Percentiles rank a stretch among this genome's conserved stretches.
phyloP scores from a whole-genome alignment of 257 asterid genomes.

The Pogostemon cablin region DNA sequence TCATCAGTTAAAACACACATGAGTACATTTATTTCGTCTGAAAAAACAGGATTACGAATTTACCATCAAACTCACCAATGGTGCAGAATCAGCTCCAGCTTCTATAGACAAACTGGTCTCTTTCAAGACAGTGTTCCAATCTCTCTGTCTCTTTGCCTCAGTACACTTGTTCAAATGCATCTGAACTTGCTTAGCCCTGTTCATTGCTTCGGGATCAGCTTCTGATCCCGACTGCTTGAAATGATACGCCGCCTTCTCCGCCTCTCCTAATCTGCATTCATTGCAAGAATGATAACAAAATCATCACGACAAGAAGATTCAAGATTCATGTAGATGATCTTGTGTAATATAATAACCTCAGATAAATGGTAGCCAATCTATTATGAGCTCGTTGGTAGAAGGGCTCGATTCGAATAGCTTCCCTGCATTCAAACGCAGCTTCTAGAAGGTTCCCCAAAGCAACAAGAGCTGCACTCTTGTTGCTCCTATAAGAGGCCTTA shows the following conservation, averaged over 20 bases:
- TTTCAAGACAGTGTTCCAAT: constrained; percentile 59
- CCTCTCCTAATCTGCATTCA: constrained; percentile 67
- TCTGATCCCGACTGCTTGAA: constrained; percentile 77
- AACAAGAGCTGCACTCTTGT: constrained; percentile 92
- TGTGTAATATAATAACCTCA: constrained; percentile 45
- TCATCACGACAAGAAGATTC: not conserved
- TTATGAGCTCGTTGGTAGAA: constrained; percentile 74
- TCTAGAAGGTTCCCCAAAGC: constrained; percentile 90
- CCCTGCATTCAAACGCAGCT: constrained; percentile 83
- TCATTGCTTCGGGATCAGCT: constrained; percentile 72
- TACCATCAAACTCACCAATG: constrained; percentile 46
- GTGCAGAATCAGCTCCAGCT: constrained; percentile 85
- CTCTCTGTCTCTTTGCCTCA: constrained; percentile 63
- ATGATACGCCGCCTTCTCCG: constrained; percentile 68
- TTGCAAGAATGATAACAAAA: not conserved
- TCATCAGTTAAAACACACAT: constrained; percentile 1
- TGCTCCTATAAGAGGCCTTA: constrained; percentile 94
- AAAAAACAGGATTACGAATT: not conserved
- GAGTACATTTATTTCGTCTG: not conserved
- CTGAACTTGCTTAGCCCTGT: constrained; percentile 55
- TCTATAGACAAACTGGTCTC: constrained; percentile 56
- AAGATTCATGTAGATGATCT: too few species aligned
- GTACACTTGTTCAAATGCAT: constrained; percentile 57
- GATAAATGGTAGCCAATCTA: constrained; percentile 58
- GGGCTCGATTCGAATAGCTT: constrained; percentile 77